These are phyloP conservation scores for Daldinia childiae DNA, from an alignment of 495 filamentous ascomycete genomes.

Conservation along the genomic window DNA sequence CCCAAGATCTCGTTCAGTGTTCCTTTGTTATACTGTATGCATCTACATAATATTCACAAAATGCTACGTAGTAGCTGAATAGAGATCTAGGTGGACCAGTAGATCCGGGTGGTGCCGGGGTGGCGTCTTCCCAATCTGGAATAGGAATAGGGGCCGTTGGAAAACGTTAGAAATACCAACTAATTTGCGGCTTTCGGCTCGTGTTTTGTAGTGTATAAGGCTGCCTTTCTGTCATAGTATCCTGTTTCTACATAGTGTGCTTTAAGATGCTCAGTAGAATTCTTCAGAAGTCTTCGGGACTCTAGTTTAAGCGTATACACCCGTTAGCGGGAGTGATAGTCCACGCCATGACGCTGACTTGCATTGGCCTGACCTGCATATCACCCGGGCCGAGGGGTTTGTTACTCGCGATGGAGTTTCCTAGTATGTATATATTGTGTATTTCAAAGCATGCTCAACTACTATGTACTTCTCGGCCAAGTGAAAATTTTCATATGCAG, in stretches of 20 bases:
- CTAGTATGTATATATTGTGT: background rate
- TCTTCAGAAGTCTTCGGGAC: background rate
- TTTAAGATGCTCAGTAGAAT: background rate
- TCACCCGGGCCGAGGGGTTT: slow-evolving; percentile 17
- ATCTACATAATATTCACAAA: slow-evolving; percentile 1
- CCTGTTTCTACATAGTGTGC: slow-evolving; percentile 1
- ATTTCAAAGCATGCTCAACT: background rate
- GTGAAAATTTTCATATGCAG: slow-evolving; percentile 3
- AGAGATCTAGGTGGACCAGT: slow-evolving; percentile 23
- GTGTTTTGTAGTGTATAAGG: background rate
- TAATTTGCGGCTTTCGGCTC: slow-evolving; percentile 12
- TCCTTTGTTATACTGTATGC: background rate
- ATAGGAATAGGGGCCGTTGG: slow-evolving; percentile 20
- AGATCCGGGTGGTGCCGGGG: slow-evolving; percentile 33
- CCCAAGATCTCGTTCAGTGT: slow-evolving; percentile 20
- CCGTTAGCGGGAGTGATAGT: slow-evolving; percentile 8
- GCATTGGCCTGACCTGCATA: slow-evolving; percentile 27
- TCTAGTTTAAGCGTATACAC: background rate
- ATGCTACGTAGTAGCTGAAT: slow-evolving; percentile 3
- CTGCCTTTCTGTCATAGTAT: slow-evolving; percentile 2
- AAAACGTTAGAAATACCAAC: slow-evolving; percentile 19
- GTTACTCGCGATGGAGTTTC: slow-evolving; percentile 6
- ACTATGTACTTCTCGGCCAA: background rate
- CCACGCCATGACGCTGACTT: slow-evolving; percentile 17
- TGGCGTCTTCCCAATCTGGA: background rate